Evolutionary conservation across 176 grass and related monocot genomes (phyloP).

Genomic region (Oryza brachyantha): DNA sequence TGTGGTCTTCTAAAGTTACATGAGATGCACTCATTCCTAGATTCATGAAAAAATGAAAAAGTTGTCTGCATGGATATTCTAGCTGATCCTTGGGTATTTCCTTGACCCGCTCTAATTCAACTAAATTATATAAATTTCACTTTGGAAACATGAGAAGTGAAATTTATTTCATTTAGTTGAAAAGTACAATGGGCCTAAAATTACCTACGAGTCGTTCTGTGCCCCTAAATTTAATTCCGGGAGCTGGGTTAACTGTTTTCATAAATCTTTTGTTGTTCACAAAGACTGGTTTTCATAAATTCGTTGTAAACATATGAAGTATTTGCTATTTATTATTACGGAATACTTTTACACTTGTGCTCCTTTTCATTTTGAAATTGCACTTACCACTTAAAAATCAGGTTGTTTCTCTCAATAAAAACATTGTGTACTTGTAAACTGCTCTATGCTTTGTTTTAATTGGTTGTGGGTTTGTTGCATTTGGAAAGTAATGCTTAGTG

Average conservation of each 20-base stretch:
- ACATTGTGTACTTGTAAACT: neutral
- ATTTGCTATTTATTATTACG: neutral
- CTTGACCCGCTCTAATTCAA: no score
- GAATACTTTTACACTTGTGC: neutral
- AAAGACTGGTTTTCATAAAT: neutral
- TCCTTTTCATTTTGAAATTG: neutral
- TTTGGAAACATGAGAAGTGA: no score
- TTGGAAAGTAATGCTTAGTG: neutral
- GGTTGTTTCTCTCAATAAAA: neutral
- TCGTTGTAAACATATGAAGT: neutral
- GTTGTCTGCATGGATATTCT: neutral
- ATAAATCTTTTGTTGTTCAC: neutral
- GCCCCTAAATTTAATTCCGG: neutral
- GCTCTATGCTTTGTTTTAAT: neutral
- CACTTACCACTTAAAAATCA: neutral
- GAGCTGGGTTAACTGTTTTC: neutral
- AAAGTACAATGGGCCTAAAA: no score
- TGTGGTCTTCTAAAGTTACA: no score
- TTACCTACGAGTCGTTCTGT: no score
- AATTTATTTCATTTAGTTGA: no score
- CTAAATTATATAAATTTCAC: no score
- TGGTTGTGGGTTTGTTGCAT: no score
- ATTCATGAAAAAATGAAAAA: neutral
- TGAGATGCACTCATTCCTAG: no score
- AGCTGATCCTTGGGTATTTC: no score